Evolutionary conservation across 306 rosid genomes (phyloP).

Genomic region (Citrullus colocynthis): DNA sequence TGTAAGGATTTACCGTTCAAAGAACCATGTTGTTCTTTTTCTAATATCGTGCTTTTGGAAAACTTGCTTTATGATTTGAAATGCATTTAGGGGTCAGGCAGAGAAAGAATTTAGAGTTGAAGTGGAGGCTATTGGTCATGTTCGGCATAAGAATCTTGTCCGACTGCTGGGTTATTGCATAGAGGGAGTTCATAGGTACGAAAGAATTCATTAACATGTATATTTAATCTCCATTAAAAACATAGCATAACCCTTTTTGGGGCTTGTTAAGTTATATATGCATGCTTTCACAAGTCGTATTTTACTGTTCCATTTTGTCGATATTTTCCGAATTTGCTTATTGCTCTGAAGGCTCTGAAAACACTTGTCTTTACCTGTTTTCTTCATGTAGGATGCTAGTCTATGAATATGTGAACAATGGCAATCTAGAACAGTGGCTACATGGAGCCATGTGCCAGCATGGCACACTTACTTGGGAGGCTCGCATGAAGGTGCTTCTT

Average conservation of each 20-base stretch:
- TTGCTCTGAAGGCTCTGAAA: neutral
- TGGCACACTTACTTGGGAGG: conserved; percentile 85
- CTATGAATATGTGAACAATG: conserved; percentile 89
- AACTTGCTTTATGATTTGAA: neutral
- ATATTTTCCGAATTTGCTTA: neutral
- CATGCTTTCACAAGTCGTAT: neutral
- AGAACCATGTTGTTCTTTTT: neutral
- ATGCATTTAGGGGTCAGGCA: conserved; percentile 70
- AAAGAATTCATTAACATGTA: neutral
- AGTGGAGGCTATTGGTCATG: conserved; percentile 98
- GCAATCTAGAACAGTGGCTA: conserved; percentile 91
- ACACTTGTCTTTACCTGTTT: neutral
- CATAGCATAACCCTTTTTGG: neutral
- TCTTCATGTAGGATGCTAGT: conserved; percentile 64
- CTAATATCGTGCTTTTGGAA: neutral
- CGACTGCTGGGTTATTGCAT: conserved; percentile 82
- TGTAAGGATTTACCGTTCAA: conserved; percentile 44
- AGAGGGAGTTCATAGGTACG: conserved; percentile 87
- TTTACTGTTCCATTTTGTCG: neutral
- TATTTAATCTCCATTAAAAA: neutral
- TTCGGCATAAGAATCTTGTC: conserved; percentile 89
- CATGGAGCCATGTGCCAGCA: conserved; percentile 69
- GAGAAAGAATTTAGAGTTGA: conserved; percentile 97
- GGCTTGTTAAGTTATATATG: neutral
- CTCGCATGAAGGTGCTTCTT: conserved; percentile 68